Evolutionary conservation across 1,139 yeast species (phyloP).

Genomic region (Kluyveromyces sp.): DNA sequence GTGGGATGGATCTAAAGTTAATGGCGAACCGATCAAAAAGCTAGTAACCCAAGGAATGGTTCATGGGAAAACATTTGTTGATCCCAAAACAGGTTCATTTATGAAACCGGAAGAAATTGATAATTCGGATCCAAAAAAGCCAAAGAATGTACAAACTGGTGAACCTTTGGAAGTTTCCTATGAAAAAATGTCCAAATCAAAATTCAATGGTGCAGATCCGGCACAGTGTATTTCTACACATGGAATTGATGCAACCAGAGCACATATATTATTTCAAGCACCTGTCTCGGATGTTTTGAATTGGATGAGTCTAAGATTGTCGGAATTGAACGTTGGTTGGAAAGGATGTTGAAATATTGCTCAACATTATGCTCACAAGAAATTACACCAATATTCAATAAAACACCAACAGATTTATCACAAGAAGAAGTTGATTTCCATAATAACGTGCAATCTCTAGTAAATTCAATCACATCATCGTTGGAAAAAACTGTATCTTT

Average conservation of each 20-base stretch:
- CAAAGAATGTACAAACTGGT: conserved; percentile 45
- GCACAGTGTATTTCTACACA: conserved; percentile 62
- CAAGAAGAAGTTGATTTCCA: conserved; percentile 47
- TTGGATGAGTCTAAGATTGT: conserved; percentile 82
- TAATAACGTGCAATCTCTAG: conserved; percentile 46
- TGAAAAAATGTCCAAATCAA: conserved; percentile 96
- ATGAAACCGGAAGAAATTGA: conserved; percentile 71
- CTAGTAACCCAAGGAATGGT: conserved; percentile 97
- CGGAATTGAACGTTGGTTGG: conserved; percentile 84
- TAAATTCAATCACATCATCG: conserved; percentile 48
- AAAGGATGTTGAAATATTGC: conserved; percentile 40
- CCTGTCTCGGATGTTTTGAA: conserved; percentile 73
- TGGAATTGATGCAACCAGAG: conserved; percentile 94
- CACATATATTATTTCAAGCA: conserved; percentile 89
- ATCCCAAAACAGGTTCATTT: conserved; percentile 67
- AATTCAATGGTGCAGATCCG: conserved; percentile 91
- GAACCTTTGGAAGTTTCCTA: conserved; percentile 46
- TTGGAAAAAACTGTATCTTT: conserved; percentile 54
- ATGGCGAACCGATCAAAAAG: conserved; percentile 72
- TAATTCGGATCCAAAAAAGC: conserved; percentile 33
- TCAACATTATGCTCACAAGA: conserved; percentile 16
- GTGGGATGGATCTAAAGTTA: conserved; percentile 44
- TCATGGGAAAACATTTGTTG: conserved; percentile 75
- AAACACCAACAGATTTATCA: conserved; percentile 22
- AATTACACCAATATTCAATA: conserved; percentile 23